phyloP scores from a whole-genome alignment of 2,329 filamentous ascomycete genomes.

The Aschersonia sp. region DNA sequence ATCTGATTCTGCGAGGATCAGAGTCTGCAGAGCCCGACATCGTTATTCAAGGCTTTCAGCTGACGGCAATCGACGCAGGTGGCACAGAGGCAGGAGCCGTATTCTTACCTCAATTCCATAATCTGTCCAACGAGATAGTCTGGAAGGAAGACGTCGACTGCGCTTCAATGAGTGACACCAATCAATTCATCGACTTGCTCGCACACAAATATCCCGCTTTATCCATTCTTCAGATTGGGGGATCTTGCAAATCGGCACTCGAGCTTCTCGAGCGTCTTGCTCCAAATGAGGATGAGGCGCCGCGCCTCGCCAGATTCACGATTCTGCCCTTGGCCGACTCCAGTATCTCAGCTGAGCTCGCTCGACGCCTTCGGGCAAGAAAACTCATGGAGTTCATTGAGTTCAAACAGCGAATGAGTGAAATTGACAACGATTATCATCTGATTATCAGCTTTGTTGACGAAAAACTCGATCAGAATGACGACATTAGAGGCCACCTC shows the following conservation, averaged over 20 bases:
- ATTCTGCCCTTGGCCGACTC: slow-evolving; percentile 9
- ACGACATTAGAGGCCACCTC: slow-evolving; percentile 10
- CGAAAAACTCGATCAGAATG: slow-evolving; percentile 5
- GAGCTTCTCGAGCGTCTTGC: slow-evolving; percentile 14
- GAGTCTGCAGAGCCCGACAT: slow-evolving; percentile 20
- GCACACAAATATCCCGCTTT: slow-evolving; percentile 24
- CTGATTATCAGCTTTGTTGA: slow-evolving; percentile 14
- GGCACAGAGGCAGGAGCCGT: slow-evolving; percentile 10
- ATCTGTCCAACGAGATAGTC: slow-evolving; percentile 31
- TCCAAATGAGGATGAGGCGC: slow-evolving; percentile 9
- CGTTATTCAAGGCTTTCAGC: slow-evolving; percentile 28
- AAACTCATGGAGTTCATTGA: slow-evolving; percentile 14
- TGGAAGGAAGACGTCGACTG: slow-evolving; percentile 27
- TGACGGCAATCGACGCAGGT: slow-evolving; percentile 20
- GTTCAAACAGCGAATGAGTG: slow-evolving; percentile 8
- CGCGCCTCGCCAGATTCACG: slow-evolving; percentile 19
- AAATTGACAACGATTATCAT: slow-evolving; percentile 15
- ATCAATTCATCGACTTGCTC: slow-evolving; percentile 15
- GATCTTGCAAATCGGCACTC: slow-evolving; percentile 6
- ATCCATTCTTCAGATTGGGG: slow-evolving; percentile 24
- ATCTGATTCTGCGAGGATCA: slow-evolving; percentile 27
- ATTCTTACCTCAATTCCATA: slow-evolving; percentile 33
- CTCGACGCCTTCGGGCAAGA: slow-evolving; percentile 6
- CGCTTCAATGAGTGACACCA: slow-evolving; percentile 8
- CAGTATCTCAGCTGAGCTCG: slow-evolving; percentile 2